These are phyloP conservation scores for Tetracladium maxilliforme DNA, from an alignment of 2,329 filamentous ascomycete species.

Conservation along the genomic window DNA sequence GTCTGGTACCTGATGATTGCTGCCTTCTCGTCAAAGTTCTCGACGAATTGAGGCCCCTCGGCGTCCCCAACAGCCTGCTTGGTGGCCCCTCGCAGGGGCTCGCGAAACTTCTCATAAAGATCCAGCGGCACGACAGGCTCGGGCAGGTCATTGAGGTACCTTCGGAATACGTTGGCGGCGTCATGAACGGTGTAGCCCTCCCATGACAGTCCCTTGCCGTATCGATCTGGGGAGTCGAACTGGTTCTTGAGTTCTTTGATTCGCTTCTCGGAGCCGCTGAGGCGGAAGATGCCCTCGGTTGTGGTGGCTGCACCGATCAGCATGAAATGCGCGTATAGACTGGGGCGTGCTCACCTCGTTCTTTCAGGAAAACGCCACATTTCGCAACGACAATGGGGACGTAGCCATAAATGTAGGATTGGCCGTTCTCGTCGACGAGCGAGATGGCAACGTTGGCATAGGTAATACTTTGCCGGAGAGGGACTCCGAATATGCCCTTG, in stretches of 20 bases:
- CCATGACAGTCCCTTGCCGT: constrained; percentile 95
- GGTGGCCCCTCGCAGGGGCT: constrained; percentile 53
- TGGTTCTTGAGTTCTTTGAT: constrained; percentile 90
- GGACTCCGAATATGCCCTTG: constrained; percentile 85
- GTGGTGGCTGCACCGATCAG: constrained; percentile 55
- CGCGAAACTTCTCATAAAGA: constrained; percentile 81
- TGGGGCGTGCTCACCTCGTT: constrained; percentile 59
- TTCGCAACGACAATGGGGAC: constrained; percentile 98
- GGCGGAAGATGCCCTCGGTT: constrained; percentile 89
- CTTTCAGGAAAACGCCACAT: constrained; percentile 92
- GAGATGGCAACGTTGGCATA: constrained; percentile 98
- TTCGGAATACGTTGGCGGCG: constrained; percentile 86
- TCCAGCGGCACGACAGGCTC: constrained; percentile 93
- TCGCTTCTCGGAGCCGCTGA: constrained; percentile 91
- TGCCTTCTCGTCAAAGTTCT: constrained; percentile 56
- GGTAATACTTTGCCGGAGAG: constrained; percentile 83
- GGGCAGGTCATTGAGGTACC: constrained; percentile 90
- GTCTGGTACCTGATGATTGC: constrained; percentile 77
- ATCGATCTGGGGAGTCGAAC: constrained; percentile 89
- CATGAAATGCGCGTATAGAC: background rate
- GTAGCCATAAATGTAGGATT: constrained; percentile 97
- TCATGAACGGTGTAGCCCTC: constrained; percentile 96
- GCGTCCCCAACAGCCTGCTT: constrained; percentile 59
- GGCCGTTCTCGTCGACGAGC: constrained; percentile 77
- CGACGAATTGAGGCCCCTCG: constrained; percentile 54